Percentiles rank a stretch among this genome's conserved stretches.
Conservation (phyloP, 495 filamentous ascomycete species). For the Cudoniella acicularis region DNA sequence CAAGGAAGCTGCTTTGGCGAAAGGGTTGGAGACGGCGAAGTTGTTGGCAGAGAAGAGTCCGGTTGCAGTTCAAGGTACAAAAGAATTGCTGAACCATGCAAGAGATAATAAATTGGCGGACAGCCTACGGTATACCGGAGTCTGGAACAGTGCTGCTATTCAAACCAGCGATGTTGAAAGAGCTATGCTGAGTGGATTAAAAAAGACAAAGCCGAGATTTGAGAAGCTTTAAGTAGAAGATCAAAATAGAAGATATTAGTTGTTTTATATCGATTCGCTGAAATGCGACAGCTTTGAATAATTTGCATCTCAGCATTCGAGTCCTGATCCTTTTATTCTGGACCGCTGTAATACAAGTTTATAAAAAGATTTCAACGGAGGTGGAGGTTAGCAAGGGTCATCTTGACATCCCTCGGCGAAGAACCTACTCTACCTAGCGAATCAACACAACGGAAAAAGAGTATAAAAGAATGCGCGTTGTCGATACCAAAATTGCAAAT, state of each 20-base stretch:
- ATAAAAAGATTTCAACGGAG: too few relatives aligned
- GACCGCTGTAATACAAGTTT: too few relatives aligned
- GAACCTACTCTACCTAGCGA: too few relatives aligned
- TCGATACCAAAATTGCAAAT: too few relatives aligned
- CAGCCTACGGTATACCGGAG: constrained; percentile 74
- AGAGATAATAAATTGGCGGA: constrained; percentile 75
- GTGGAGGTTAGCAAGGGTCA: too few relatives aligned
- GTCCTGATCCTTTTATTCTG: too few relatives aligned
- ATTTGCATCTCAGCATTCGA: not conserved
- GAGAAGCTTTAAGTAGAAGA: constrained; percentile 65
- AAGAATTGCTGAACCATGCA: constrained; percentile 85
- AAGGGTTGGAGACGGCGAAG: constrained; percentile 61
- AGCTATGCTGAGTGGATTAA: constrained; percentile 70
- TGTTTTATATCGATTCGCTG: too few relatives aligned
- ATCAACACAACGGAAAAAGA: too few relatives aligned
- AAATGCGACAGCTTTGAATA: not conserved
- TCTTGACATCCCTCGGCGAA: too few relatives aligned
- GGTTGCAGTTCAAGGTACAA: constrained; percentile 88
- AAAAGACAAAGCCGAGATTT: constrained; percentile 80
- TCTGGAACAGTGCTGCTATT: constrained; percentile 82
- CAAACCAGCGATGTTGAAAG: constrained; percentile 75
- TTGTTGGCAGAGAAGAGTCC: constrained; percentile 81
- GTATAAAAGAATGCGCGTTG: too few relatives aligned
- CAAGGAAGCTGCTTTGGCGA: constrained; percentile 57
- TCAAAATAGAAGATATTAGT: not conserved